These are phyloP conservation scores for Diaporthe batatas DNA, from an alignment of 2,329 filamentous ascomycete species.

Conservation along the genomic window DNA sequence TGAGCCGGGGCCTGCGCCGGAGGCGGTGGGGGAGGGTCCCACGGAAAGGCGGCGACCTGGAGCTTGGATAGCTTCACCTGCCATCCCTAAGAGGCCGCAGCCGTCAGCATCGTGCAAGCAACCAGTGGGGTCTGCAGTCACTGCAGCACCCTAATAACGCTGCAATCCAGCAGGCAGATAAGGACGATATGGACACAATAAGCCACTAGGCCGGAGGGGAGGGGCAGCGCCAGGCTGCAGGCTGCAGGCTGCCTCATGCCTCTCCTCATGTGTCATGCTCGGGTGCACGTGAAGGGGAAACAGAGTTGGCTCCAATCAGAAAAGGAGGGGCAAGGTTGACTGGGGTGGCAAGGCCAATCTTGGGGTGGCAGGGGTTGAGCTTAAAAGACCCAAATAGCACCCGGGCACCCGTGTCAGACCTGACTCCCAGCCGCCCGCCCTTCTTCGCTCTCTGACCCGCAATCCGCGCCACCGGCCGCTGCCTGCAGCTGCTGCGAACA, in stretches of 20 bases:
- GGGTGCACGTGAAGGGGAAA: constrained; percentile 25
- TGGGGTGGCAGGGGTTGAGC: constrained; percentile 49
- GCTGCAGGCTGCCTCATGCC: background rate
- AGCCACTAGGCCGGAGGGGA: constrained; percentile 21
- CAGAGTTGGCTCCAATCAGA: constrained; percentile 47
- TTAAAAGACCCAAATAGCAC: constrained; percentile 71
- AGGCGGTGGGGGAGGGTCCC: constrained; percentile 84
- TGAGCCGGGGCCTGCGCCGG: constrained; percentile 55
- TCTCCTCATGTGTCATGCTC: constrained; percentile 9
- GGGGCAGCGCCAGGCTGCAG: constrained; percentile 37
- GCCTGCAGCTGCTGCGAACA: constrained; percentile 27
- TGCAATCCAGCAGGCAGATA: background rate
- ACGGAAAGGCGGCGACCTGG: constrained; percentile 89
- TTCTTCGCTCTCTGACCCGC: constrained; percentile 53
- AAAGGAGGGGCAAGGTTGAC: constrained; percentile 43
- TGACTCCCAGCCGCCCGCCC: constrained; percentile 45
- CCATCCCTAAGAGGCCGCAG: constrained; percentile 78
- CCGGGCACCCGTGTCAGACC: constrained; percentile 58
- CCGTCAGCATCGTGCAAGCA: constrained; percentile 23
- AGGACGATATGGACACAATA: background rate
- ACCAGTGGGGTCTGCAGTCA: background rate
- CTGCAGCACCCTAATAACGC: background rate
- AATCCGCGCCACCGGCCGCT: constrained; percentile 44
- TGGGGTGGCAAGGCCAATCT: constrained; percentile 42
- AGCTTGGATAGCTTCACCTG: constrained; percentile 89